Base-by-base conservation (phyloP, 352 stramenopile species). In the Phytophthora syringae region DNA sequence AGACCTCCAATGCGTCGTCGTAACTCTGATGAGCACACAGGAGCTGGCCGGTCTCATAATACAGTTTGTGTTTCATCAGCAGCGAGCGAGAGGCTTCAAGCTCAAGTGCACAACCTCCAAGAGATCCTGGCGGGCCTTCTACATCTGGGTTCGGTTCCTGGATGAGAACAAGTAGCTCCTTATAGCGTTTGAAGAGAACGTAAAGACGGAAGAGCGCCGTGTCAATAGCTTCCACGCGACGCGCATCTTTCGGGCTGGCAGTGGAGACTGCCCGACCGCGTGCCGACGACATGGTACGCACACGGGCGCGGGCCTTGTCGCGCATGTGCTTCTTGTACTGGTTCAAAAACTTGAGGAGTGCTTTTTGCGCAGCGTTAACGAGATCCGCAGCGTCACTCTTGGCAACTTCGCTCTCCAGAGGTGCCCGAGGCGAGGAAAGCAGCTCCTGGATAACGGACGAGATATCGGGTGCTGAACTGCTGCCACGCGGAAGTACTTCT, bases 191-290 rank as follows among this genome's bases (percentile, higher is more conserved):
- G 57, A 90, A 93, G 34, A 81, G 79, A 12, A 93, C 74, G 54
- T 92, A 94, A 20, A 96, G 70, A 10, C 83, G 84, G 43, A 96
- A 90, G 1, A 96, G 71, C 18, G 88, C 88, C 16, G 88, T 96
- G 63, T 96, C 88, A 43, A 96, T 90, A 5, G 88, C 88, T 75
- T 96, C 88, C 1, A 84, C 70, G 39, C 86, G 84, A 27, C 86
- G 86, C 18, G 86, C 64, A 39, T 96, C 88, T 51, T 92, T 95
- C 9, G 80, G 79, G 30, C 51, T 70, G 20, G 53, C 67, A 32
- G 24, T 72, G 1, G 77, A 88, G 15, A 64, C 59, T 6, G 77
- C 71, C n/a, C 79, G 69, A 21, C 70, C 55, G 20, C 80, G 79
- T 20, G 56, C 58, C 22, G 69, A 74, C 12, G 77, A 84, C 30